Evolutionary conservation across 352 stramenopile species (phyloP), one percentile per base, ranked within the genome.

Genomic region (Phytopythium litorale): DNA sequence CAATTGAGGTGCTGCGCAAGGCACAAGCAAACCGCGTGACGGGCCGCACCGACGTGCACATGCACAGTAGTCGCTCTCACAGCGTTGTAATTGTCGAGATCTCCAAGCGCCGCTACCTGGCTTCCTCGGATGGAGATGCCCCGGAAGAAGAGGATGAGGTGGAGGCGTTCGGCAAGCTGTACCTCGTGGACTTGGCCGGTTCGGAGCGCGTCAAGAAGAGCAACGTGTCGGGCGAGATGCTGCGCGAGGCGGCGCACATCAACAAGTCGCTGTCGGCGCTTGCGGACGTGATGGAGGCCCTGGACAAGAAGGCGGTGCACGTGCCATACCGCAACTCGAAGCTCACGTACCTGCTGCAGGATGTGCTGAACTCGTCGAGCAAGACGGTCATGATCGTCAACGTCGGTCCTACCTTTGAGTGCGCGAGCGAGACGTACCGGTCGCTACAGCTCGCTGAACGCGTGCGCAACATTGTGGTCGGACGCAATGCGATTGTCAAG

Each of bases 261-360:
- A 96, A 96, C 70, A 93, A 92, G 54, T 95, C 87, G 49, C 78
- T 99, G 0, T 95, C 83, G 35, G 92, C 89, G 9, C 81, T 99
- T 0, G 94, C 88, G 7, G 95, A 98, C 75, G 88, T 97, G 19
- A 97, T 97, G 83, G 86, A 96, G 54, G 91, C 91, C 2, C 68
- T 98, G 32, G 89, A 96, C 65, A 91, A 91, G 63, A 98, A 98
- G 73, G 74, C 88, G 45, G 65, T 74, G 30, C 95, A 98, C 69
- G 88, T 99, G 37, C 97, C 97, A 43, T 99, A 98, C 65, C 82
- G 97, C 70, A 98, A 99, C 73, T 98, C 90, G 7, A 99, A 99
- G 79, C 85, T 99, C 9, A 99, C 97, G n/a, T 96, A 97, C 63
- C 69, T 99, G 40, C 72, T 99, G 8, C 88, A 98, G 72, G 95